Evolutionary conservation across 257 asterid species (phyloP).

Genomic region (Nicotiana tabacum): DNA sequence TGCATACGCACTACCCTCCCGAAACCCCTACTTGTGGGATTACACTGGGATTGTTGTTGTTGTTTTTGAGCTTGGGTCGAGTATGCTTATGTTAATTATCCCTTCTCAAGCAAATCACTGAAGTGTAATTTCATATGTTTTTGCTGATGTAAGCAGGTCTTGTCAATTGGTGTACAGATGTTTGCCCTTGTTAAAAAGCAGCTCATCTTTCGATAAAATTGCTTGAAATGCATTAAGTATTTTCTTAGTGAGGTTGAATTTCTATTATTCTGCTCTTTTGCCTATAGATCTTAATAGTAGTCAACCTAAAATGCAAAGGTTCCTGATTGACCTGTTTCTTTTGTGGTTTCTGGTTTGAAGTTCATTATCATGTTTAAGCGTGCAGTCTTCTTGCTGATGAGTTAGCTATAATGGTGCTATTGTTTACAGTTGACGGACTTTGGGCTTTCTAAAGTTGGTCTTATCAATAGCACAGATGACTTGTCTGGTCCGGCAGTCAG

Average conservation of each 20-base stretch:
- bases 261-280: background rate
- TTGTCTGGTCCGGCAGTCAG: slow-evolving; percentile 92
- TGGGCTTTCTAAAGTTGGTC: slow-evolving; percentile 99
- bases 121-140: background rate
- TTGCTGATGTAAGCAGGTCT: slow-evolving; percentile 2
- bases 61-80: background rate
- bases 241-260: background rate
- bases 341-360: slow-evolving; percentile 4
- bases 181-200: background rate
- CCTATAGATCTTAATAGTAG: background rate
- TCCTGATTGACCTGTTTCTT: background rate
- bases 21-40: too few species aligned
- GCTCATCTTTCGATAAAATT: background rate
- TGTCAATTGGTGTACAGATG: background rate
- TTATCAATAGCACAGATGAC: slow-evolving; percentile 94
- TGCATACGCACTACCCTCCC: too few species aligned
- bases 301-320: background rate
- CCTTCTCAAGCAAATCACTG: background rate
- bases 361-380: background rate
- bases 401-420: slow-evolving; percentile 6
- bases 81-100: background rate
- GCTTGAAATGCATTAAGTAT: slow-evolving; percentile 1
- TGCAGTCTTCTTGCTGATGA: background rate
- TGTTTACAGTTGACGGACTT: slow-evolving; percentile 88
- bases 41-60: too few species aligned